A percentile compares a stretch with the other conserved stretches of the same genome.
Conservation (phyloP, 371 early-diverging fungal genomes). For the Coemansia sp. region DNA sequence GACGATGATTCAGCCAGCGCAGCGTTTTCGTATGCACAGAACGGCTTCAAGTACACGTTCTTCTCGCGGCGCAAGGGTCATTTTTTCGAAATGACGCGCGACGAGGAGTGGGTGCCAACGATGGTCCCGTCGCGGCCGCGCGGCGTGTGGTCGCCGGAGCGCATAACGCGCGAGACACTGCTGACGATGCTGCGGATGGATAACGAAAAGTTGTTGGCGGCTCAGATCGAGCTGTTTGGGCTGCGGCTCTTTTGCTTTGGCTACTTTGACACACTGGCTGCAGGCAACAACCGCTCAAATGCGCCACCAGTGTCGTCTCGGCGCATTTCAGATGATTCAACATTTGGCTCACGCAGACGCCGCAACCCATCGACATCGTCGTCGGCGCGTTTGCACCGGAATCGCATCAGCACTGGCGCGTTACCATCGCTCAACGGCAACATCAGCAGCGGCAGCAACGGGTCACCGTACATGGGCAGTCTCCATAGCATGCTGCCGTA, state of each 20-base stretch:
- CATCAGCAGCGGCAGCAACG: slow-evolving; percentile 6
- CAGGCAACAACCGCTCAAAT: background rate
- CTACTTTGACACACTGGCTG: slow-evolving; percentile 23
- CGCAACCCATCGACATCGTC: slow-evolving; percentile 6
- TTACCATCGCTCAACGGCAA: slow-evolving; percentile 4
- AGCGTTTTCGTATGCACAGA: slow-evolving; percentile 40
- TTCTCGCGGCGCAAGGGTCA: slow-evolving; percentile 36
- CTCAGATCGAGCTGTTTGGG: slow-evolving; percentile 44
- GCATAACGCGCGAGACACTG: slow-evolving; percentile 1
- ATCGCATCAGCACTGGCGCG: slow-evolving; percentile 25
- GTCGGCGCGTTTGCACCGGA: slow-evolving; percentile 11
- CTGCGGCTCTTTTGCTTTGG: slow-evolving; percentile 40
- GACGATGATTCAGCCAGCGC: background rate
- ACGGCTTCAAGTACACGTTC: slow-evolving; percentile 34
- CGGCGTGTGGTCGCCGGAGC: slow-evolving; percentile 12
- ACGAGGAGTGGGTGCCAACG: slow-evolving; percentile 39
- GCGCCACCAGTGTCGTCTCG: slow-evolving; percentile 11
- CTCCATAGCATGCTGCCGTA: slow-evolving; percentile 7
- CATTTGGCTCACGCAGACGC: slow-evolving; percentile 5
- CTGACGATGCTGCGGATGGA: slow-evolving; percentile 19
- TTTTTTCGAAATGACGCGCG: slow-evolving; percentile 42
- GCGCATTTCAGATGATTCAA: slow-evolving; percentile 33
- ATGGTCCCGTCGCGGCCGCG: slow-evolving; percentile 31
- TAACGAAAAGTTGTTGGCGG: slow-evolving; percentile 27
- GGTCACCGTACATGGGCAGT: slow-evolving; percentile 15